Percentiles rank a stretch among this genome's conserved stretches.
These are phyloP conservation scores for Melanomma pulvis-pyrius DNA, from an alignment of 495 filamentous ascomycete species.

Conservation along the genomic window DNA sequence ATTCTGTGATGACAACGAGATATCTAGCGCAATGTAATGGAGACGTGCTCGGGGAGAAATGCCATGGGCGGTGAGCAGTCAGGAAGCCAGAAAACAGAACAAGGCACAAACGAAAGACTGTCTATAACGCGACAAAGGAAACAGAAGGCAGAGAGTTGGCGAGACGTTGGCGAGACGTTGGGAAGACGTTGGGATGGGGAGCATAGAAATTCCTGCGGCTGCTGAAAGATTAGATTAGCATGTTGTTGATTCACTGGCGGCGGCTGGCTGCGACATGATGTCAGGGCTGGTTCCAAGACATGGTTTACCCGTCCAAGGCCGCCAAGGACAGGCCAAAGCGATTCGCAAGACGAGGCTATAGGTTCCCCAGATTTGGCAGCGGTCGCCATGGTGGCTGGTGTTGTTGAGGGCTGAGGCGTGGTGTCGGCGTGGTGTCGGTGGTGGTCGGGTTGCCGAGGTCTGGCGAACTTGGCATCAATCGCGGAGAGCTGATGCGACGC, in stretches of 20 bases:
- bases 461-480: slow-evolving; percentile 12
- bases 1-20: slow-evolving; percentile 17
- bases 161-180: not conserved
- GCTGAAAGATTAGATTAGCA: slow-evolving; percentile 6
- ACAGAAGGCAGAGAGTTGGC: not conserved
- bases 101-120: not conserved
- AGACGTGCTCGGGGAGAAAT: slow-evolving; percentile 4
- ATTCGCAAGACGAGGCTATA: no score
- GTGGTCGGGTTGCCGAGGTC: slow-evolving; percentile 16
- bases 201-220: not conserved
- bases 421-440: not conserved
- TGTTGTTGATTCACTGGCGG: slow-evolving; percentile 1
- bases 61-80: not conserved
- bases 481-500: not conserved
- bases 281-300: slow-evolving; percentile 27
- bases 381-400: not conserved
- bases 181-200: not conserved
- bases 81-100: not conserved
- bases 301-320: not conserved
- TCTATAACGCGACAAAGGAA: not conserved
- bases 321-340: not conserved
- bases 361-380: no score
- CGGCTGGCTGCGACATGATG: slow-evolving; percentile 15
- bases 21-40: slow-evolving; percentile 6
- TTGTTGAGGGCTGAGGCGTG: not conserved